Evolutionary conservation across 768 basidiomycete genomes (phyloP).

Genomic region (Pleurotus eryngii): DNA sequence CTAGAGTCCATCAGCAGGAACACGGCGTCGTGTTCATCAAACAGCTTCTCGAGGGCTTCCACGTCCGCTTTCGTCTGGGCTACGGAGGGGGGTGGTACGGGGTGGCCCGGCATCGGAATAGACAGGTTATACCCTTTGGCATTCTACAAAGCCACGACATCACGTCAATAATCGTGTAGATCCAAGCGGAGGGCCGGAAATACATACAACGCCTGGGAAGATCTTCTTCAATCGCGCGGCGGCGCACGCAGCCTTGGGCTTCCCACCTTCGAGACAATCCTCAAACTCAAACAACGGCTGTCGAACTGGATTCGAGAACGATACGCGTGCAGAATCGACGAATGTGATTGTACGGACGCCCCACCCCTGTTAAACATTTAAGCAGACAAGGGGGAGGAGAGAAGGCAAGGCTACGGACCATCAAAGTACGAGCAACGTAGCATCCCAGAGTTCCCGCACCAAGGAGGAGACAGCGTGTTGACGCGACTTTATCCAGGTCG

Average conservation of each 20-base stretch:
- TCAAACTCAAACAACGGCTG: conserved; percentile 96
- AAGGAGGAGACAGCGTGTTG: conserved; percentile 78
- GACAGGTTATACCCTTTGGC: conserved; percentile 74
- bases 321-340: conserved; percentile 87
- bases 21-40: conserved; percentile 84
- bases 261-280: conserved; percentile 90
- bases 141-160: conserved; percentile 45
- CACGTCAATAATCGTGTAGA: too few relatives aligned
- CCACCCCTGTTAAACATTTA: conserved; percentile 69
- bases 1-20: conserved; percentile 98
- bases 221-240: conserved; percentile 83
- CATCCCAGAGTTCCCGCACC: conserved; percentile 97
- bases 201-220: conserved; percentile 86
- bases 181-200: not conserved
- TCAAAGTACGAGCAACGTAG: conserved; percentile 88
- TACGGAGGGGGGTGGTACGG: conserved; percentile 59
- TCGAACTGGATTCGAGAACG: conserved; percentile 96
- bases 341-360: conserved; percentile 92
- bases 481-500: conserved; percentile 82
- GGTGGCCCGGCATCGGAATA: conserved; percentile 98
- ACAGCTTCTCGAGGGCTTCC: conserved; percentile 64
- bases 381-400: not conserved
- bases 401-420: conserved; percentile 50
- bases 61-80: conserved; percentile 68
- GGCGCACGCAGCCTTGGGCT: conserved; percentile 90